Evolutionary conservation across 164 flowering plant species (phyloP), one percentile per base, ranked within the genome.

Genomic region (Warburgia ugandensis): DNA sequence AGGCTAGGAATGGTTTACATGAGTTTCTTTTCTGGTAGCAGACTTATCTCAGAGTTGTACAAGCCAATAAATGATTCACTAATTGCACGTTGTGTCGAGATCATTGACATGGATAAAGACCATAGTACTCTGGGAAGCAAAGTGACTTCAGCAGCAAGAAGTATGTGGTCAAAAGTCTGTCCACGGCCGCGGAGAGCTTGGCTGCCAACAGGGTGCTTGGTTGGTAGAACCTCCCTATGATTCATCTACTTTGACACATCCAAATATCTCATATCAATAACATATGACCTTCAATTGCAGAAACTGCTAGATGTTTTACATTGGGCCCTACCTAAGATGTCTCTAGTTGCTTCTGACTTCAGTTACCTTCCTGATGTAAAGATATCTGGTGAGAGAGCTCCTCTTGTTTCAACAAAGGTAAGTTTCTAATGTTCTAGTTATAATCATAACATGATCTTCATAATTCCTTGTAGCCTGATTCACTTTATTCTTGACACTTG

Each of bases 151-250:
- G 54, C 39, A n/a, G 75, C 78, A 37, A 77, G 49, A 68, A 70
- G 71, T 58, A 61, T 86, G 25, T 83, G 74, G 84, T 72, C 96
- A 40, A 85, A 88, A 73, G 44, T 82, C 23, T 71, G 74, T 48
- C 98, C 98, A 29, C 81, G 64, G 64, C 78, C 95, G 52, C 80
- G 64, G 64, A 79, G 90, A 72, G 75, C 78, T 63, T 92, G 98
- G 98, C 64, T 92, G 46, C 98, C 98, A 52, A 92, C 98, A 54
- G 98, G 98, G 48, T 88, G 86, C 69, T 69, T 92, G 90, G 98
- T 92, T 42, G 19, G 6, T 17, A 11, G 29, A 17, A 41, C 11
- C 12, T 23, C 21, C 3, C 9, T 5, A 45, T 43, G 6, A 12
- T 26, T 31, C 20, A 49, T 51, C 22, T 37, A 31, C 17, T 21